Base-by-base conservation (phyloP, 257 asterid genomes). In the Nyctanthes arbortristis region DNA sequence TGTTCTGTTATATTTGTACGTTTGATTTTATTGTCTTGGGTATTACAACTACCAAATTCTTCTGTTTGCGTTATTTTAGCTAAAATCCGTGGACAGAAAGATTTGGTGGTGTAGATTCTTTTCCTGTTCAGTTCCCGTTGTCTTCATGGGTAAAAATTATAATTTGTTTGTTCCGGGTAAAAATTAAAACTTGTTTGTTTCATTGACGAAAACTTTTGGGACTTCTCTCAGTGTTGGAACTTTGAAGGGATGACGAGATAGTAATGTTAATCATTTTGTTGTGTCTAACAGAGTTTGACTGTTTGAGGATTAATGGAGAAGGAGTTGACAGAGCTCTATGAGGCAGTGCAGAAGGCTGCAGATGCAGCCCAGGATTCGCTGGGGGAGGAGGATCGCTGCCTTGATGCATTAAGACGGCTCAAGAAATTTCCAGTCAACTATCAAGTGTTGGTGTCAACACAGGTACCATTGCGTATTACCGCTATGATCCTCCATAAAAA, bases 391-490 rank as follows among this genome's bases (percentile, higher is more conserved):
- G 83, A 79, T 33, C 81, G 85, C 16, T 88, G 96, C 65, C 66
- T 93, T 12, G 92, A 93, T 59, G 91, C 84, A 4, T 81, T 93
- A 35, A 85, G 78, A 63, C 83, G 39, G 67, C 97, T 93, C 67
- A 89, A 88, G 84, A 76, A 80, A 68, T 88, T 91, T 75, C 98
- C 96, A 30, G 93, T 93, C 49, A 90, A 78, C 79, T 93, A 93
- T 79, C 88, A 90, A 43, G 84, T 93, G 74, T 92, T 93, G 34
- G 96, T 93, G 35, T 90, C 97, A 62, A 84, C 96, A 14, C 96
- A 90, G 97, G 98, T 90, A 66, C 24, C 34, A 9, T 66, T 54
- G 25, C 20, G 28, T 33, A 29, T 64, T 24, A 57, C 47, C 54
- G 16, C 35, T 22, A n/a, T 52, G 28, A 25, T 49, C 57, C 43